phyloP scores from a whole-genome alignment of 768 basidiomycete species.

The Udeniomyces megalosporus region DNA sequence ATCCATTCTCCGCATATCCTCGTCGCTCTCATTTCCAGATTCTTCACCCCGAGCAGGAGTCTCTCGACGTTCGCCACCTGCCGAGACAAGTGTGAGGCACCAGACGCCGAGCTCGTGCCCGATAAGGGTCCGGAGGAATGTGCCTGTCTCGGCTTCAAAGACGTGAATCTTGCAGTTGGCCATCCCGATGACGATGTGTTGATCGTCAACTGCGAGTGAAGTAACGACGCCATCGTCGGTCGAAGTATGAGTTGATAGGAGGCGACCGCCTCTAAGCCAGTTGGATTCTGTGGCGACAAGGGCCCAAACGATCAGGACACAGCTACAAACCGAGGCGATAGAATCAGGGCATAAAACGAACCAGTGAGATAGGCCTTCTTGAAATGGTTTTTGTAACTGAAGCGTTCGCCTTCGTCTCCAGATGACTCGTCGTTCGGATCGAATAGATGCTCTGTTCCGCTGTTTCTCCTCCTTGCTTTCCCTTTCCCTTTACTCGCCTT shows the following conservation, averaged over 20 bases:
- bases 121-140: conserved; percentile 54
- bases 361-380: conserved; percentile 55
- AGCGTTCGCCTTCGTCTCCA: conserved; percentile 20
- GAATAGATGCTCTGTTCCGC: not conserved
- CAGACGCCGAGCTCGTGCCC: conserved; percentile 87
- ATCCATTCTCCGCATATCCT: not conserved
- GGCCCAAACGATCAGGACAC: not conserved
- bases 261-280: conserved; percentile 58
- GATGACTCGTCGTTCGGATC: not conserved
- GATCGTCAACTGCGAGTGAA: conserved; percentile 61
- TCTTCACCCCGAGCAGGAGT: conserved; percentile 2
- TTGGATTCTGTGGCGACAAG: conserved; percentile 43
- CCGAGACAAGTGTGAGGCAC: conserved; percentile 64
- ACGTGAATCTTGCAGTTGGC: conserved; percentile 71
- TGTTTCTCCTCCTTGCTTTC: not conserved
- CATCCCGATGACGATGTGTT: conserved; percentile 77
- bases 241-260: conserved; percentile 47
- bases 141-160: conserved; percentile 63
- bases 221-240: conserved; percentile 59
- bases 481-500: conserved; percentile 4
- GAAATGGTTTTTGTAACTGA: conserved; percentile 57
- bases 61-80: conserved; percentile 35
- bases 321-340: not conserved
- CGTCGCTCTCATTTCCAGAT: conserved; percentile 2
- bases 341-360: not conserved